Evolutionary conservation across 2,329 filamentous ascomycete species (phyloP).

Genomic region (Colletotrichum endophyticum): DNA sequence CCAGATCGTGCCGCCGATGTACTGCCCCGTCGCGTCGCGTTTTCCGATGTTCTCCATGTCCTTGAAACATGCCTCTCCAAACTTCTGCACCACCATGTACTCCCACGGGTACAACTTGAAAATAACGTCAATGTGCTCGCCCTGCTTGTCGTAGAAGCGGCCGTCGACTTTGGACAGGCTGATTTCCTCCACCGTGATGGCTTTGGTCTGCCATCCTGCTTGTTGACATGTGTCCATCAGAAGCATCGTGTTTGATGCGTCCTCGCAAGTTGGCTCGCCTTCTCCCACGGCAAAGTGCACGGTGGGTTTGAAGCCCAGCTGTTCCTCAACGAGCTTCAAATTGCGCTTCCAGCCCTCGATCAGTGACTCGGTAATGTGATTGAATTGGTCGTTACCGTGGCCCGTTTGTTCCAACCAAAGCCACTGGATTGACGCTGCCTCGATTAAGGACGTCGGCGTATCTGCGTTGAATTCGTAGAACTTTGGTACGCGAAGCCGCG

Average conservation of each 20-base stretch:
- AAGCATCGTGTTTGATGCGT: background rate
- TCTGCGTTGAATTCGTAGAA: conserved; percentile 7
- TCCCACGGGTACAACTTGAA: conserved; percentile 7
- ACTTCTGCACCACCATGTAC: background rate
- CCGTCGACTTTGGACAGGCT: background rate
- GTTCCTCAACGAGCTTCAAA: background rate
- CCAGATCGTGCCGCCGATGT: background rate
- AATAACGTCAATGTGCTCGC: background rate
- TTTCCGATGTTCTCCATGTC: background rate
- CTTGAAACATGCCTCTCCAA: background rate
- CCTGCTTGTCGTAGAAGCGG: background rate
- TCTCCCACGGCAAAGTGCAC: background rate
- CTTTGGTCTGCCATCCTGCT: background rate
- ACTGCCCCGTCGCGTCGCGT: background rate
- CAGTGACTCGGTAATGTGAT: background rate
- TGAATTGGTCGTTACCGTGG: background rate
- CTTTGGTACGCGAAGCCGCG: background rate
- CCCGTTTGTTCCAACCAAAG: background rate
- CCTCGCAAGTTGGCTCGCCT: background rate
- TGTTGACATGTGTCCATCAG: background rate
- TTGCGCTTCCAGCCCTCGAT: conserved; percentile 1
- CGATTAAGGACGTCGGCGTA: background rate
- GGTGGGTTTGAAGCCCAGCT: background rate
- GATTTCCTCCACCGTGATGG: background rate
- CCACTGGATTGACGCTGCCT: background rate